Evolutionary conservation across 176 grass and related monocot genomes (phyloP).

Genomic region (Oryza officinalis): DNA sequence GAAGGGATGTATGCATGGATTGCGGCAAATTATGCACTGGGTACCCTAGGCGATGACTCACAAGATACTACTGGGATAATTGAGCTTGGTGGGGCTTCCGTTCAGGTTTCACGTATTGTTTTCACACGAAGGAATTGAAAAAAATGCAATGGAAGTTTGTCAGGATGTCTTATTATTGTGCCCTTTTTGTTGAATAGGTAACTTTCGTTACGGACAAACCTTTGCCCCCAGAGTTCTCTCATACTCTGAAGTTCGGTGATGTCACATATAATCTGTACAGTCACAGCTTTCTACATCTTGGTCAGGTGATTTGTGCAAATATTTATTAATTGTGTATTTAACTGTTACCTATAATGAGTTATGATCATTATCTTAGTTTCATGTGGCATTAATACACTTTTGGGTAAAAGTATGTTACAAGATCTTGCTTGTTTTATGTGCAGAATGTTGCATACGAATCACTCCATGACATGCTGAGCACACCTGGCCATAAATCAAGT

Average conservation of each 20-base stretch:
- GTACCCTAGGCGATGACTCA: constrained; percentile 58
- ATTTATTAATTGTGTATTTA: not conserved
- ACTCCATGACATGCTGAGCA: constrained; percentile 67
- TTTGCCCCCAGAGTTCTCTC: constrained; percentile 61
- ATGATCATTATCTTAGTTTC: not conserved
- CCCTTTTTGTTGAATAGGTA: constrained; percentile 43
- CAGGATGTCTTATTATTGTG: constrained; percentile 17
- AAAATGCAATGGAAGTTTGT: not conserved
- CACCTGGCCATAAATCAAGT: constrained; percentile 55
- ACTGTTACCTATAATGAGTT: not conserved
- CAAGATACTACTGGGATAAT: constrained; percentile 72
- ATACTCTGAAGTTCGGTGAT: constrained; percentile 64
- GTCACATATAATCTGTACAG: constrained; percentile 81
- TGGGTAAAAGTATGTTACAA: not conserved
- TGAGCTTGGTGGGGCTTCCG: constrained; percentile 92
- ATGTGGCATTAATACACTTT: too few species aligned
- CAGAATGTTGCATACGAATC: constrained; percentile 95
- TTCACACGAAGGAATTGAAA: constrained; percentile 19
- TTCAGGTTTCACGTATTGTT: constrained; percentile 56
- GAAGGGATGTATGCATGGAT: constrained; percentile 94
- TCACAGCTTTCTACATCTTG: constrained; percentile 89
- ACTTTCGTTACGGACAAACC: constrained; percentile 64
- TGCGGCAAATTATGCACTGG: constrained; percentile 81
- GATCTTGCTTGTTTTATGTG: constrained; percentile 16
- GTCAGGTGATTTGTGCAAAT: constrained; percentile 63